Conservation (phyloP, 306 rosid species). For the Sphenostylis stenocarpa region DNA sequence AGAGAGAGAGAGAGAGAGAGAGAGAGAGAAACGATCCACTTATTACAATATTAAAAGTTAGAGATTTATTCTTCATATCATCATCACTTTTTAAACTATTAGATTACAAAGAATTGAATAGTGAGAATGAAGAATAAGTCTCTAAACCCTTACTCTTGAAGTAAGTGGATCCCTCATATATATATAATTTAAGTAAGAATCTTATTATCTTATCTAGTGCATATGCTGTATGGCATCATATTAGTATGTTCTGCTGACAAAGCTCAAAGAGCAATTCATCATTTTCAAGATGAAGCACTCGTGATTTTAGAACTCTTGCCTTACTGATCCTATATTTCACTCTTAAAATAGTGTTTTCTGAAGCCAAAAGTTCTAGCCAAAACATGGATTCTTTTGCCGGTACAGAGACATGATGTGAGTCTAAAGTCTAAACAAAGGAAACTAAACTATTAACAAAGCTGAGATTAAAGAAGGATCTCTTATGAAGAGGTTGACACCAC, state of each 20-base stretch:
- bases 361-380: conserved; percentile 30
- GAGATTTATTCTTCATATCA: no score
- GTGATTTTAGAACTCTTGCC: conserved; percentile 44
- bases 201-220: conserved; percentile 5
- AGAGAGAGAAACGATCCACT: no score
- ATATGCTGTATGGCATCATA: conserved; percentile 21
- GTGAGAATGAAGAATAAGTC: no score
- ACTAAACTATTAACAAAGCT: conserved; percentile 27
- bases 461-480: conserved; percentile 21
- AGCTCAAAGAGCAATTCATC: conserved; percentile 30
- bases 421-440: conserved; percentile 23
- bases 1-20: no score
- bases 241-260: conserved; percentile 39
- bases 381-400: conserved; percentile 5
- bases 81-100: no score
- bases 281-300: conserved; percentile 32
- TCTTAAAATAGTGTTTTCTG: conserved; percentile 38
- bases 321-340: conserved; percentile 29
- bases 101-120: no score
- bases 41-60: no score
- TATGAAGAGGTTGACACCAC: conserved; percentile 22
- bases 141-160: no score
- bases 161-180: no score
- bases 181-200: no score
- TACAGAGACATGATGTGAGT: conserved; percentile 23